Conservation (phyloP, 257 asterid genomes). For the Rehmannia glutinosa region DNA sequence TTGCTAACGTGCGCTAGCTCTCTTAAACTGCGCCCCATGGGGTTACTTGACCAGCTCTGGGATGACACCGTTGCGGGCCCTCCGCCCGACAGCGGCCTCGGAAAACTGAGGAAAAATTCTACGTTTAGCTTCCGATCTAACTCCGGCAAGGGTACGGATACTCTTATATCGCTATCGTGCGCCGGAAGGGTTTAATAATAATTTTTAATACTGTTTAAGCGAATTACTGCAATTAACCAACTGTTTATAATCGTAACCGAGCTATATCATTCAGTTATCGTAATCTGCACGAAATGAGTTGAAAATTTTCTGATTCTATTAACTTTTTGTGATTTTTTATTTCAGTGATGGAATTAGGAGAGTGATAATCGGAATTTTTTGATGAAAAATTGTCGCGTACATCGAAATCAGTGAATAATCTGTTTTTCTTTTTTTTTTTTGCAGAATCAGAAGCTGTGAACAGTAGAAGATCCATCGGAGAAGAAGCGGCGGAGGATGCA, state of each 20-base stretch:
- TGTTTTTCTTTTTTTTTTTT: background rate
- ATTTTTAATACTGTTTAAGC: too few relatives aligned
- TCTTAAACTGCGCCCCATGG: slow-evolving; percentile 33
- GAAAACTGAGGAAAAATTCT: slow-evolving; percentile 55
- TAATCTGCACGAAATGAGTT: background rate
- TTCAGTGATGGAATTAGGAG: background rate
- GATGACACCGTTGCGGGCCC: slow-evolving; percentile 86
- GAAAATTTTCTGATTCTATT: background rate
- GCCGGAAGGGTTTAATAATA: slow-evolving; percentile 10
- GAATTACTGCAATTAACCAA: background rate
- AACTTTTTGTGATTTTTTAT: too few relatives aligned
- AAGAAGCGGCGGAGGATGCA: slow-evolving; percentile 38
- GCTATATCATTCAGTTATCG: too few relatives aligned
- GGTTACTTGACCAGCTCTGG: slow-evolving; percentile 75
- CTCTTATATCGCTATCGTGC: slow-evolving; percentile 18
- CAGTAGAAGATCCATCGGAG: slow-evolving; percentile 26
- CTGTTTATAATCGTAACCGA: too few relatives aligned
- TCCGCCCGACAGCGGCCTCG: slow-evolving; percentile 68
- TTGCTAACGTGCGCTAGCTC: background rate
- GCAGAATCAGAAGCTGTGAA: slow-evolving; percentile 33
- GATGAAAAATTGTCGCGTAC: too few relatives aligned
- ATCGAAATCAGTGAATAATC: background rate
- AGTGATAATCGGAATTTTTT: background rate
- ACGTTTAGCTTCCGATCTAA: slow-evolving; percentile 47
- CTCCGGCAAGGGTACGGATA: slow-evolving; percentile 60